Evolutionary conservation across 2,329 filamentous ascomycete genomes (phyloP), one percentile per base, ranked within the genome.

Genomic region (Pezicula rhizophila): DNA sequence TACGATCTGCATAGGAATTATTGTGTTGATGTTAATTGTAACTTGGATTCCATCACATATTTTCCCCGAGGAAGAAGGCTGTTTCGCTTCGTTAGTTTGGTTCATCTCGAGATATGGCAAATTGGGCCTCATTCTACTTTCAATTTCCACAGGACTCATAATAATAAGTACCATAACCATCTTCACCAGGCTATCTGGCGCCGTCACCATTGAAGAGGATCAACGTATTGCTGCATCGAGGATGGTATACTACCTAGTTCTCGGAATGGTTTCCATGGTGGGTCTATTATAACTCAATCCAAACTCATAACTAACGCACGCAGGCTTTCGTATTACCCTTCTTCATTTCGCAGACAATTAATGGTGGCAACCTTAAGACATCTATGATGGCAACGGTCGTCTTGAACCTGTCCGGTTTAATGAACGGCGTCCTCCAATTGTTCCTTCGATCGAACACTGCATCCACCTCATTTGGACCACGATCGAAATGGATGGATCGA

Each of bases 61-160:
- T 44, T 67, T 76, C 52, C 72, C 69, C 4, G 75, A 82, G 39
- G 72, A 73, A 5, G 75, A 82, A 54, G 73, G 76, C 46, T 88
- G 84, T 66, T 82, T 86, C 57, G 81, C 80, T 20, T 82, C 80
- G 5, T 70, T 88, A 7, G 79, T 86, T 55, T 87, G 80, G 79
- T 85, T 84, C 52, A 69, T 86, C 38, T 72, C 77, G 48, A 73
- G 70, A 55, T 87, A 81, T 66, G 74, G 79, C n/a, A 61, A 74
- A 12, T 73, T 76, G 5, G 77, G 75, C 49, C 76, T 87, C 48
- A 70, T 70, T 8, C 60, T 85, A 1, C 62, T 85, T 10, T 64
- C 75, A 18, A 60, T 70, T 17, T 70, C 84, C 39, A 67, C 74
- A n/a, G 62, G 71, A 33, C 60, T 75, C 20, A 66, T 85, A 46